These are phyloP conservation scores for Myriangium duriaei DNA, from an alignment of 2,329 filamentous ascomycete genomes.

Conservation along the genomic window DNA sequence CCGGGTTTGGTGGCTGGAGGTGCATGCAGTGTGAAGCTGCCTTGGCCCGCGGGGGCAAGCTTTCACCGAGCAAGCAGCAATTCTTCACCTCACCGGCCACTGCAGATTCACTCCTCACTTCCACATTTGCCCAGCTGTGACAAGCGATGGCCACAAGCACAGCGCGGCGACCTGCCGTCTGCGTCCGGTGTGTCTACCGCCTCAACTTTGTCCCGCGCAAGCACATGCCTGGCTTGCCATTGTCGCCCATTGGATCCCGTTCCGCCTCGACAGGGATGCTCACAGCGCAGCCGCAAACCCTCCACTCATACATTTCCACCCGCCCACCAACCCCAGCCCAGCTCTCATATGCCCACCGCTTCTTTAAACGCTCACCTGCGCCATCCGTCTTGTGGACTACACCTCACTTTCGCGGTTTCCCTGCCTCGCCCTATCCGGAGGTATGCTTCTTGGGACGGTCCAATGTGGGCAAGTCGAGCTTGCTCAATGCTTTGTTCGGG, in stretches of 20 bases:
- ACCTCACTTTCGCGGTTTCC: conserved; percentile 47
- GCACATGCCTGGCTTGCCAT: background rate
- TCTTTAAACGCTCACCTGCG: conserved; percentile 30
- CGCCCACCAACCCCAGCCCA: conserved; percentile 23
- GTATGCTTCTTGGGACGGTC: conserved; percentile 56
- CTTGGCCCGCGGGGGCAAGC: no score
- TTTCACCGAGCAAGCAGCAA: no score
- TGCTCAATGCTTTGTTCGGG: conserved; percentile 52
- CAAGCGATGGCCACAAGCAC: no score
- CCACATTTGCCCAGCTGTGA: no score
- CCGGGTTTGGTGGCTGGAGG: no score
- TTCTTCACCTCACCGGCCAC: no score
- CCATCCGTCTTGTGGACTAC: conserved; percentile 48
- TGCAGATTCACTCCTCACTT: no score
- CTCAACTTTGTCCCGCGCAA: background rate
- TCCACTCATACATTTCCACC: conserved; percentile 23
- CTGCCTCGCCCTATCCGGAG: conserved; percentile 43
- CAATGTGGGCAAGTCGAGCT: conserved; percentile 57
- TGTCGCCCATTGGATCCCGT: background rate
- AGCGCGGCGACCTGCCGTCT: background rate
- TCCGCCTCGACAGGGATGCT: conserved; percentile 14
- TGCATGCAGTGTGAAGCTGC: no score
- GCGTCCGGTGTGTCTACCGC: background rate
- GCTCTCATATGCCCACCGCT: conserved; percentile 28
- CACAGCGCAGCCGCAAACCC: conserved; percentile 18